These are phyloP conservation scores for Artemisia argyi DNA, from an alignment of 129 eudicot genomes.

Conservation along the genomic window DNA sequence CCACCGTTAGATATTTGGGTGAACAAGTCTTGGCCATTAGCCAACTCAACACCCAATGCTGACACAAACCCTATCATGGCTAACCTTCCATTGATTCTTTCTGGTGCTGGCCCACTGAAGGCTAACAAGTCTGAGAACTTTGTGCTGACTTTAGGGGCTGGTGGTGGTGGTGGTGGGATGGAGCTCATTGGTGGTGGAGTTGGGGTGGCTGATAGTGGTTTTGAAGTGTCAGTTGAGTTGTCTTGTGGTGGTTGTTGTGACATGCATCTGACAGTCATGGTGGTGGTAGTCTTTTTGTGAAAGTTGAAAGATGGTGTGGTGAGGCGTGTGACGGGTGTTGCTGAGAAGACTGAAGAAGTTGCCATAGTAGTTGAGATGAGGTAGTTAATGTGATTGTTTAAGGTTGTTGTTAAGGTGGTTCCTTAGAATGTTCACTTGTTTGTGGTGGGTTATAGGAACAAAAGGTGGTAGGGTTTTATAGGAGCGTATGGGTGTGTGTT, in stretches of 20 bases:
- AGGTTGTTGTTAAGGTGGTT: not conserved
- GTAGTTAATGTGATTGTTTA: no score
- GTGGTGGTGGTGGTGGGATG: no score
- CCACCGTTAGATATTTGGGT: slow-evolving; percentile 67
- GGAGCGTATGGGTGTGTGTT: not conserved
- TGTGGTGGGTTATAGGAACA: no score
- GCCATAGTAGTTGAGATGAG: slow-evolving; percentile 27
- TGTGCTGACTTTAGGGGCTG: slow-evolving; percentile 16
- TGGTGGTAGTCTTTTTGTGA: not conserved
- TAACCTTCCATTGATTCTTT: slow-evolving; percentile 51
- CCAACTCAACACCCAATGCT: slow-evolving; percentile 57
- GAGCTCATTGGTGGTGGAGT: no score
- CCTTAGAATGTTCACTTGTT: not conserved
- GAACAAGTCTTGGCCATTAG: slow-evolving; percentile 53
- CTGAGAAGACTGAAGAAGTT: slow-evolving; percentile 35
- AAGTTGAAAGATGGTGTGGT: not conserved
- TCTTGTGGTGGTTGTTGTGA: no score
- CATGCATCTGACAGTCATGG: no score
- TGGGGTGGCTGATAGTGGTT: no score
- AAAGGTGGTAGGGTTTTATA: slow-evolving; percentile 8
- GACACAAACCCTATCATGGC: slow-evolving; percentile 73
- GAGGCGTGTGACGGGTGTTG: not conserved
- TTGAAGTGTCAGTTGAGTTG: no score
- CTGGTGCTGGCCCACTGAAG: slow-evolving; percentile 74
- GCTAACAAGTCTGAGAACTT: slow-evolving; percentile 48